Evolutionary conservation across 202 grass and related monocot species (phyloP).

Genomic region (Thinopyrum obtusiflorum): DNA sequence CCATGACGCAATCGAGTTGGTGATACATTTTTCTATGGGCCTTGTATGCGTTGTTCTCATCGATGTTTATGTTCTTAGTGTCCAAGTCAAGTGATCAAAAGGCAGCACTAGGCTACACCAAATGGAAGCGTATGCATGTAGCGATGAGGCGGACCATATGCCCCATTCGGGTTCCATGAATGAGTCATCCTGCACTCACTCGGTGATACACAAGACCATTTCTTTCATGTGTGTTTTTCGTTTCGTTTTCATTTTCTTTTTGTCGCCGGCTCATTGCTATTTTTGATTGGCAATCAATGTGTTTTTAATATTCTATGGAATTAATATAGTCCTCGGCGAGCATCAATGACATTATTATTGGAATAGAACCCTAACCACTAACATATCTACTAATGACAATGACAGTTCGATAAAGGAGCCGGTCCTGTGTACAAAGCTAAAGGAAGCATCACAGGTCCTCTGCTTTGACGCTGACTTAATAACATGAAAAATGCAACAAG

Average conservation of each 20-base stretch:
- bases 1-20: not conserved
- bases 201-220: not conserved
- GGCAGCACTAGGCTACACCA: not conserved
- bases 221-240: not conserved
- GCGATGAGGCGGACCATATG: not conserved
- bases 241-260: not conserved
- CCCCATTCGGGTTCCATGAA: not conserved
- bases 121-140: not conserved
- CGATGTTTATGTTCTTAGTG: not conserved
- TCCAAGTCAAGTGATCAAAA: conserved; percentile 5
- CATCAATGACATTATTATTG: conserved; percentile 2
- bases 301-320: not conserved
- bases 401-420: conserved; percentile 10
- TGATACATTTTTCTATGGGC: not conserved
- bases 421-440: not conserved
- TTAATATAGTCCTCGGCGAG: not conserved
- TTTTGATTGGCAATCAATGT: not conserved
- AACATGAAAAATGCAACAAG: not conserved
- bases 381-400: not conserved
- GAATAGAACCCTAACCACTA: not conserved
- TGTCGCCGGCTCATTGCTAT: not conserved
- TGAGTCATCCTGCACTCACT: not conserved
- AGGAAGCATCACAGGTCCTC: not conserved
- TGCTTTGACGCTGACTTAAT: not conserved
- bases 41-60: not conserved